phyloP scores from a whole-genome alignment of 140 eudicot genomes.

The Ambrosia hybrid region DNA sequence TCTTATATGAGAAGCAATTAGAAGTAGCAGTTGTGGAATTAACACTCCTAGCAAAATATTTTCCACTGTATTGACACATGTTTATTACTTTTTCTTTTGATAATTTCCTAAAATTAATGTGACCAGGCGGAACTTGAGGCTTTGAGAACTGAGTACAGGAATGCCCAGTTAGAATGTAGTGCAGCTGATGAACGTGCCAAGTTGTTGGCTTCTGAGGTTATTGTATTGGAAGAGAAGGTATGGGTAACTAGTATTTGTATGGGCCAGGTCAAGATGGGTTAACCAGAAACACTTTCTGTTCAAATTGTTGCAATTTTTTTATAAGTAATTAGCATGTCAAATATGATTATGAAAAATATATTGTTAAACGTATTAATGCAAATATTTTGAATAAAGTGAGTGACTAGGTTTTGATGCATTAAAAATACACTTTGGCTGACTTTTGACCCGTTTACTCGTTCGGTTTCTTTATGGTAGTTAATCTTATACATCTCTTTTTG shows the following conservation, averaged over 20 bases:
- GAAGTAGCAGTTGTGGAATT: not conserved
- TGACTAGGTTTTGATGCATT: not conserved
- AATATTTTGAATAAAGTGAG: not conserved
- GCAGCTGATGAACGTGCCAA: slow-evolving; percentile 98
- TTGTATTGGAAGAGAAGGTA: slow-evolving; percentile 96
- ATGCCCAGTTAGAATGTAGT: slow-evolving; percentile 82
- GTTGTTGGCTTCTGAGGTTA: slow-evolving; percentile 96
- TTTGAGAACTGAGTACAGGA: slow-evolving; percentile 59
- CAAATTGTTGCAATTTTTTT: no score
- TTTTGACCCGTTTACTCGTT: not conserved
- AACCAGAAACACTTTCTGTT: no score
- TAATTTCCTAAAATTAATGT: slow-evolving; percentile 13
- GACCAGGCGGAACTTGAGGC: slow-evolving; percentile 83
- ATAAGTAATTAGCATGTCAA: no score
- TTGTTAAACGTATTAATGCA: no score
- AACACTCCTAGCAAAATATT: slow-evolving; percentile 2
- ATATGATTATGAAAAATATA: not conserved
- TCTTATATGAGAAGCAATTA: slow-evolving; percentile 9
- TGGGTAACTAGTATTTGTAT: not conserved
- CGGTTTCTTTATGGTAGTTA: not conserved
- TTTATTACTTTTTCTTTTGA: not conserved
- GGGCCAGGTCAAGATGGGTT: no score
- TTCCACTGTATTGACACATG: not conserved
- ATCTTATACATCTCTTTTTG: slow-evolving; percentile 12
- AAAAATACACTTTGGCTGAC: not conserved